Percentiles rank a stretch among this genome's conserved stretches.
Conservation (phyloP, 2,329 filamentous ascomycete genomes). For the Dendrostoma leiphaemia region DNA sequence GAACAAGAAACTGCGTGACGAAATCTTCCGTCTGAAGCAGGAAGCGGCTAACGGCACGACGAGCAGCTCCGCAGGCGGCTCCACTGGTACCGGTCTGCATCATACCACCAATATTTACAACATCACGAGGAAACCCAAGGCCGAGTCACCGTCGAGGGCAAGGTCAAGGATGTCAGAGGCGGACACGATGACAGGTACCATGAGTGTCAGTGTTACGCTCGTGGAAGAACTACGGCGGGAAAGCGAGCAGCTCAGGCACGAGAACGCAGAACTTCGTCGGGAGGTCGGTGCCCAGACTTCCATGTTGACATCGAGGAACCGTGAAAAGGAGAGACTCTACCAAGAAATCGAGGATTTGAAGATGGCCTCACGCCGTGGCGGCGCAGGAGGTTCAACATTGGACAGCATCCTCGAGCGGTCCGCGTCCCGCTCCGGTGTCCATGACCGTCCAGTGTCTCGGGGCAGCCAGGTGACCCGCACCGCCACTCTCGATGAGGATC, state of each 20-base stretch:
- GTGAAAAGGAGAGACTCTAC: constrained; percentile 91
- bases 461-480: constrained; percentile 66
- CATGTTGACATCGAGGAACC: constrained; percentile 93
- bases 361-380: constrained; percentile 74
- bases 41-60: constrained; percentile 41
- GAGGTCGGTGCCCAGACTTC: constrained; percentile 95
- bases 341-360: constrained; percentile 98
- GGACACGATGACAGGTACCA: constrained; percentile 49
- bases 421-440: constrained; percentile 72
- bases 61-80: constrained; percentile 20
- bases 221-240: constrained; percentile 72
- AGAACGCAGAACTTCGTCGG: constrained; percentile 87
- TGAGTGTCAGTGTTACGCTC: constrained; percentile 57
- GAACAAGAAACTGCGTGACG: constrained; percentile 77
- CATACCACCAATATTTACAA: constrained; percentile 68
- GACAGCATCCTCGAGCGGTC: constrained; percentile 96
- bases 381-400: constrained; percentile 61
- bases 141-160: constrained; percentile 47
- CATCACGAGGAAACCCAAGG: constrained; percentile 53
- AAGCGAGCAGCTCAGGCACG: constrained; percentile 76
- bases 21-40: constrained; percentile 71
- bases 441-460: constrained; percentile 71
- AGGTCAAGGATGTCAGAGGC: constrained; percentile 49
- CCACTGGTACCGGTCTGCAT: constrained; percentile 36
- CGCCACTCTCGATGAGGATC: constrained; percentile 64